These are phyloP conservation scores for grape (Vitis vinifera) DNA, from an alignment of 164 flowering plant species.

Conservation along the genomic window DNA sequence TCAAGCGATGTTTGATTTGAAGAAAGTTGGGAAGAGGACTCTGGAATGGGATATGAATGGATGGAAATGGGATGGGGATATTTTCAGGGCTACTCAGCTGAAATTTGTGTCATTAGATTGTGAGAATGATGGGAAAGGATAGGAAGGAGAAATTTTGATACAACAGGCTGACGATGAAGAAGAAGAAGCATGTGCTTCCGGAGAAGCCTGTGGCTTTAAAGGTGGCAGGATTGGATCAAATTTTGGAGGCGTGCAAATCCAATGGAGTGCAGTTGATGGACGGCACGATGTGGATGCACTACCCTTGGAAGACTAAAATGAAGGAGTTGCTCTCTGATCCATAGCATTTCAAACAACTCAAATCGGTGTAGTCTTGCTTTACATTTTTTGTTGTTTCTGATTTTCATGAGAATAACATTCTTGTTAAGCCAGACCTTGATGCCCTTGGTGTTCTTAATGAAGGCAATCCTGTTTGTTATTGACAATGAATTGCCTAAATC, in stretches of 20 bases:
- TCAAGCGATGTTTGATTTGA: constrained; percentile 28
- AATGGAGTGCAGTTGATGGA: constrained; percentile 59
- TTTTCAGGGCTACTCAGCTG: constrained; percentile 50
- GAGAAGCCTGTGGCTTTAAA: constrained; percentile 47
- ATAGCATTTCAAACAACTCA: no score
- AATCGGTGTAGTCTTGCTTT: no score
- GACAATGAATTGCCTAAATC: no score
- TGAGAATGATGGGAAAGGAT: constrained; percentile 14
- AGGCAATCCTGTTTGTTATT: no score
- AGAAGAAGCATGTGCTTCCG: constrained; percentile 44
- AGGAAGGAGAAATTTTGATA: no score
- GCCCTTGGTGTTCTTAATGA: no score
- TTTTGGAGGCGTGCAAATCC: constrained; percentile 32
- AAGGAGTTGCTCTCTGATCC: background rate
- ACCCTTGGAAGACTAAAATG: constrained; percentile 39
- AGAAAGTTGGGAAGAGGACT: constrained; percentile 41
- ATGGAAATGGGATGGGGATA: constrained; percentile 77
- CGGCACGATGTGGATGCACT: constrained; percentile 52
- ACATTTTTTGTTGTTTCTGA: no score
- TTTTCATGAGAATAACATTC: no score
- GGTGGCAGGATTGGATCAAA: constrained; percentile 28
- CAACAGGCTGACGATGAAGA: constrained; percentile 20
- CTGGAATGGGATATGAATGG: constrained; percentile 79
- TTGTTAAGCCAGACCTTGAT: no score
- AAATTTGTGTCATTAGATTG: constrained; percentile 38